Evolutionary conservation across 176 grass and related monocot species (phyloP), one percentile per base, ranked within the genome.

Genomic region (Aegilops tauschii): DNA sequence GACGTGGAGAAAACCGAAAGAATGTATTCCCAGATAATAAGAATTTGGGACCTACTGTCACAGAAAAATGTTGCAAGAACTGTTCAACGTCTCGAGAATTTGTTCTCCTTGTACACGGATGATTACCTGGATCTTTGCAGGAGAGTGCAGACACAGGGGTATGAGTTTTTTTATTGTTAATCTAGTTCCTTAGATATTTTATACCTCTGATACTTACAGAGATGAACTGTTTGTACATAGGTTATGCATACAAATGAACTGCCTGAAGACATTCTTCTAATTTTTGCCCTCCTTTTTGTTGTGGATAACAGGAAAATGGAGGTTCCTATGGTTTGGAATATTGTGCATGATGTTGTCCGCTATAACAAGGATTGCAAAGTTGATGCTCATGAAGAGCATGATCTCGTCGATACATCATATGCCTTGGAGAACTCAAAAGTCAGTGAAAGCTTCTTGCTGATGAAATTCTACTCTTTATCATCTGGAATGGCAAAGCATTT

Each of bases 381-480:
- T 67, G 87, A 82, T 75, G 83, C 77, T 30, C 42, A 61, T 16
- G 78, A 52, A 64, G 56, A 91, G 61, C 79, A 86, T 36, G 71
- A 63, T 63, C 54, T 69, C 14, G 35, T 81, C 28, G 77, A 86
- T 35, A 54, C 65, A 69, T 77, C 80, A 50, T 58, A 63, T 35
- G 64, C 49, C 13, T 35, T 93, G 73, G 95, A 97, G 54, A 87
- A 95, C 39, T 92, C 92, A 35, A 93, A 91, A 93, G 95, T 97
- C 64, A 93, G 65, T 18, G 95, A 97, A 58, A 97, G 95, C 72
- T 88, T 97, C 69, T 50, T 97, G 39, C 82, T 97, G 27, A 93
- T 97, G 95, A 97, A 92, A 50, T 97, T 97, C 84, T 97, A 95
- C 82, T 90, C 89, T 13, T 50, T 97, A 81, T 97, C 95, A 47